Base-by-base conservation (phyloP, 2,329 filamentous ascomycete genomes). In the Cladophialophora chaetospira region DNA sequence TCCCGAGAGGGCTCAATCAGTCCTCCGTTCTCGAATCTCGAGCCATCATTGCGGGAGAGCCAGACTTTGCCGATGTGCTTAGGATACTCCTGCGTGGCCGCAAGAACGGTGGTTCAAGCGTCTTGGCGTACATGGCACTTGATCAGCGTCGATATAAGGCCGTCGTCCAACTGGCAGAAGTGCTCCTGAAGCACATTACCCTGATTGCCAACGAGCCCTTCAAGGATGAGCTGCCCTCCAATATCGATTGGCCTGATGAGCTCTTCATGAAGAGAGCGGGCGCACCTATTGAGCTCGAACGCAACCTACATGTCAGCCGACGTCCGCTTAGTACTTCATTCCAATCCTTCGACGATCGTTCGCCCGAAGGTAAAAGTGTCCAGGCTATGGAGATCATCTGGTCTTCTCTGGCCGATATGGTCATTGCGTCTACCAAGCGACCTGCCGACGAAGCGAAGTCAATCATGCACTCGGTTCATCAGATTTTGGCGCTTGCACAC, bases 401-500 rank as follows among this genome's bases (percentile, higher is more conserved):
- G 53, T 51, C 54, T 26, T 44, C 55, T 19, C 47, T 62, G 19
- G 60, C 60, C n/a, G 48, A 62, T 17, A 70, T 79, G 49, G 68
- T 77, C 17, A 61, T 78, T n/a, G 63, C 69, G 38, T 73, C 75
- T 48, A 69, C 74, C n/a, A 71, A 75, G 61, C 60, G 63, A 10
- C 55, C 69, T 3, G 50, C 66, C 3, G 67, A 68, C 17, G 66
- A 75, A 53, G 69, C 71, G 5, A 69, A 71, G 42, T 35, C 67
- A 10, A 71, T 73, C 36, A 78, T 79, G 75, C 72, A 71, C 49
- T 72, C 70, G 48, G 75, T 79, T 5, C 72, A 73, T 59, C 74
- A 71, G 25, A 70, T 74, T 26, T 66, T 79, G 57, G 77, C 74
- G 38, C 72, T 73, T 44, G 63, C 79, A 43, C 77, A 79, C 55